Evolutionary conservation across 179 eudicot species (phyloP).

Genomic region (Camellia oleifera): DNA sequence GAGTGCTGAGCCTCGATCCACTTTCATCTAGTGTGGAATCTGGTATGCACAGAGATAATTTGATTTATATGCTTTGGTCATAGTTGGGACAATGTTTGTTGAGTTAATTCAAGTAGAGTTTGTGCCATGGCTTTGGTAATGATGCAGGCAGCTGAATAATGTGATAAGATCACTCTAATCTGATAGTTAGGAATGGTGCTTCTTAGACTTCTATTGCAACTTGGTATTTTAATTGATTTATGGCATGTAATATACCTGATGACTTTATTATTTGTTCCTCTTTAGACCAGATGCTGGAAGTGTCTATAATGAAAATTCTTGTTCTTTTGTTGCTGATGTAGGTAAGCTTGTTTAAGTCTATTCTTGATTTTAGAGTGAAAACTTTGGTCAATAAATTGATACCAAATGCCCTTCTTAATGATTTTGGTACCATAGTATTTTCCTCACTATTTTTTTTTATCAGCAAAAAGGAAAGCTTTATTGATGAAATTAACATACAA

Average conservation of each 20-base stretch:
- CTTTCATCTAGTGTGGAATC: too few relatives aligned
- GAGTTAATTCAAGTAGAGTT: not conserved
- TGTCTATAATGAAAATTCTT: slow-evolving; percentile 23
- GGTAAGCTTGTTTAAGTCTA: slow-evolving; percentile 34
- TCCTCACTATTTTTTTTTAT: not conserved
- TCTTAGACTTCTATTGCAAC: not conserved
- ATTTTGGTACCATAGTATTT: not conserved
- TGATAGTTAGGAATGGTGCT: not conserved
- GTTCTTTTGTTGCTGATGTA: slow-evolving; percentile 35
- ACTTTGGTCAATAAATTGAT: not conserved
- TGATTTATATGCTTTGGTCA: not conserved
- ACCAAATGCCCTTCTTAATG: not conserved
- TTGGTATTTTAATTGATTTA: not conserved
- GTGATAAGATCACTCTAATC: not conserved
- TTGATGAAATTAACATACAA: too few relatives aligned
- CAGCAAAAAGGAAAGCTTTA: too few relatives aligned
- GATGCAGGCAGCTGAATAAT: not conserved
- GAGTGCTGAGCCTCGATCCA: too few relatives aligned
- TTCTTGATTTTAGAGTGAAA: slow-evolving; percentile 13
- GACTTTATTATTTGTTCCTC: not conserved
- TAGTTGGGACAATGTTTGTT: not conserved
- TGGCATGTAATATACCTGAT: not conserved
- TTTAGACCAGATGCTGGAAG: slow-evolving; percentile 59
- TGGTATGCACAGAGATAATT: not conserved
- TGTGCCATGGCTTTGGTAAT: not conserved